Conservation (phyloP, 139 green algal species). For the Chlorella sp. region DNA sequence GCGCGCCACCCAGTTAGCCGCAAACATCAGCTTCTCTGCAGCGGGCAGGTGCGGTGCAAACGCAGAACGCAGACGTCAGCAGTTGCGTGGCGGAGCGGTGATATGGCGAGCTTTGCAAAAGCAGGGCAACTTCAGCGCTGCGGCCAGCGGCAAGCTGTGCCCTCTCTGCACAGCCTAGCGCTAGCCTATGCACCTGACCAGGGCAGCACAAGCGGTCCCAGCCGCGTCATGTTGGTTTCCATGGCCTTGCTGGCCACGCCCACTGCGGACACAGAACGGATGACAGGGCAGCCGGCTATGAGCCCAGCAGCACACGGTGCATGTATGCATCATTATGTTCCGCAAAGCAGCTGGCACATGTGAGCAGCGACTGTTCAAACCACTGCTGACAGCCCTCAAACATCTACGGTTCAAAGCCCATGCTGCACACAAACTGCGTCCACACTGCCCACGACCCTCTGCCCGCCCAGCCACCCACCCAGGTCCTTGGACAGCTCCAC, state of each 20-base stretch:
- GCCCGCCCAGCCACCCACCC: conserved; percentile 26
- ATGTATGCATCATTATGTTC: too few species aligned
- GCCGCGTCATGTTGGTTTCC: conserved; percentile 65
- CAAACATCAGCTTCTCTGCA: conserved; percentile 67
- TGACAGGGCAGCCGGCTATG: neutral
- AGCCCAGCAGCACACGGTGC: neutral
- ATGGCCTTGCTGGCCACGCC: conserved; percentile 61
- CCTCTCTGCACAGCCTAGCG: too few species aligned
- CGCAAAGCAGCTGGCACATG: too few species aligned
- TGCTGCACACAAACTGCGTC: neutral
- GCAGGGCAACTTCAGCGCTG: too few species aligned
- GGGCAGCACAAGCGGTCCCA: conserved; percentile 71
- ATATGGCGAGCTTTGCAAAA: too few species aligned
- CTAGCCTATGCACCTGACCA: conserved; percentile 34
- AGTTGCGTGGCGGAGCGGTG: too few species aligned
- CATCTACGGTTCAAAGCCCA: neutral
- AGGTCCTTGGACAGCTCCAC: conserved; percentile 70
- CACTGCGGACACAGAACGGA: neutral
- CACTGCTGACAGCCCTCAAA: too few species aligned
- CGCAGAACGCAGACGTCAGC: too few species aligned
- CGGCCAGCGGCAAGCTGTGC: too few species aligned
- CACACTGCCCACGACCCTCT: too few species aligned
- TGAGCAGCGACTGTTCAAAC: too few species aligned
- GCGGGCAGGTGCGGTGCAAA: neutral
- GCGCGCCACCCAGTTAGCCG: conserved; percentile 57